Base-by-base conservation (phyloP, 2,329 filamentous ascomycete genomes). In the Neofusicoccum umdonicola region DNA sequence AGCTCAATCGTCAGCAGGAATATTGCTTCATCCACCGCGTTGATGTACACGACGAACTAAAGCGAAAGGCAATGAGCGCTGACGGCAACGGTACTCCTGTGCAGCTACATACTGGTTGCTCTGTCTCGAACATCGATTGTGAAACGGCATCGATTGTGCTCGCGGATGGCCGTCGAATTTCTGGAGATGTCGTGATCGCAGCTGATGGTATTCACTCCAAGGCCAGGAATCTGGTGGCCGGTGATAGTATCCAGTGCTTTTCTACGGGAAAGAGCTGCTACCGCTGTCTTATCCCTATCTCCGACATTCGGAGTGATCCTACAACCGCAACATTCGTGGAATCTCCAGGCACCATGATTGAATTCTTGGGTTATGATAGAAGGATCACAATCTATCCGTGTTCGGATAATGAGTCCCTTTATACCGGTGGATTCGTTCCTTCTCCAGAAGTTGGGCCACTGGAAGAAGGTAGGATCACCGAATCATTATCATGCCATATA, bases 241-340 rank as follows among this genome's bases (percentile, higher is more conserved):
- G 67, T 51, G 68, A 64, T 27, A 69, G 73, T 5, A 67, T 78
- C n/a, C 74, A 77, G 37, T 75, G 80, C 0, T 80, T 79, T 54
- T 75, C 78, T 2, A 82, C 80, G 3, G 85, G 85, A 1, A 85
- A 86, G 69, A 84, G 81, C 50, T 84, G 85, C 1, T 88, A 86
- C 69, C 79, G 85, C 7, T 88, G 86, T 71, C 70, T 87, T 4
- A 77, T 87, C 0, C 75, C 80, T 0, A 77, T 79, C 1, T 80
- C 84, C 15, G 76, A 75, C 3, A 76, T 78, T 0, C 63, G 77
- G 5, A 74, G 69, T 44, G 80, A 77, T 70, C 82, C 69, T 22
- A 77, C 69, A 65, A 80, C 72, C 45, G 77, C 54, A 9, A 73
- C 73, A 9, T 75, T 80, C 47, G 77, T 73, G 0, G 70, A 77